Evolutionary conservation across 176 grass and related monocot species (phyloP), one percentile per base, ranked within the genome.

Genomic region (Lolium rigidum): DNA sequence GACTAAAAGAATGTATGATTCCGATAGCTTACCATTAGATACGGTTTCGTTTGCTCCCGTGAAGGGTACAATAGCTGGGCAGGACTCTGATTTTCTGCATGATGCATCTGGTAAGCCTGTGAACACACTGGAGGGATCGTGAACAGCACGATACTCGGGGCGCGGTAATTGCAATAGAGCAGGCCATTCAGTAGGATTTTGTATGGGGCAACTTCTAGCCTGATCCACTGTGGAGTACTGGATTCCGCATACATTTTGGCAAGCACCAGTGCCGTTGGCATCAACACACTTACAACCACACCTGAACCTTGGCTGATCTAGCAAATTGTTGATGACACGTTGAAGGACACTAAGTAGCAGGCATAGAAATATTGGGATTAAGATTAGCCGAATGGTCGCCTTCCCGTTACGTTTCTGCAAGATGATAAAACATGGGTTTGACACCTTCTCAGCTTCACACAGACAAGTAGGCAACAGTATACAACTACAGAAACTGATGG

Each of bases 381-480:
- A 20, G 77, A 93, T 87, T 75, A 90, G 22, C 55, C 91, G 74
- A 74, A 89, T 62, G 71, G 89, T 90, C 44, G 56, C 80, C 82
- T 85, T 88, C 77, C 70, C 85, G 38, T 93, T 93, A 52, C 91
- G 88, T 66, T 85, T 93, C 88, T 93, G 88, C 83, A 86, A 77
- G 51, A 31, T 17, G n/a, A 70, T 13, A 3, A 85, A 80, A 59
- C 26, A 81, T 6, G 41, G 41, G 41, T 43, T 43, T 7, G 41
- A 63, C 6, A 10, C 73, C 60, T 46, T 68, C 31, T 82, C 77
- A 87, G 71, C 12, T 48, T 48, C 8, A 10, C 46, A 48, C 46
- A 48, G 46, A 69, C 4, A 43, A 43, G 4, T 43, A 35, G 31
- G 31, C 46, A 17, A 68, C 67, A 57, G 22, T 57, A 15, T 76